Evolutionary conservation across 148 eudicot genomes (phyloP), one percentile per base, ranked within the genome.

Genomic region (Chenopodium quinoa): DNA sequence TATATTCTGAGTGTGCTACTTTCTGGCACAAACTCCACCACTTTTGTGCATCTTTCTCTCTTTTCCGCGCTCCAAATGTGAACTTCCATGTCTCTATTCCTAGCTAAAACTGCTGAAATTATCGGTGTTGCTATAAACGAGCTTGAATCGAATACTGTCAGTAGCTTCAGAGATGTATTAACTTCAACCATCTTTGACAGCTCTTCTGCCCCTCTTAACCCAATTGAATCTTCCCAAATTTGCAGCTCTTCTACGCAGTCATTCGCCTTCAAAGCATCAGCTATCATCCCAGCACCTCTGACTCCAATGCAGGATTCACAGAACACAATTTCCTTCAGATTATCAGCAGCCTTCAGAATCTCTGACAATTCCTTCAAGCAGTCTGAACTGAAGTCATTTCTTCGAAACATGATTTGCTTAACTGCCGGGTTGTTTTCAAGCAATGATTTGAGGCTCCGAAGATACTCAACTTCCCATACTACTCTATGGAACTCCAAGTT

Each of bases 181-280:
- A 82, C 92, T 85, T 95, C 98, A 54, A 95, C 92, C 94, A 92
- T 92, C 88, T 90, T 92, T 0, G 98, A 93, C 14, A 95, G 81
- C 85, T 93, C 97, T 78, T 95, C 98, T 48, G 97, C 92, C 4
- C 98, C 98, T 68, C 87, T 88, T 0, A 86, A 87, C 16, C 94
- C 92, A 32, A 95, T 93, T 0, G 94, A 91, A 84, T 93, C 97
- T 65, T 95, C 97, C 97, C 97, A 92, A 85, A 95, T 92, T 64
- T 92, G 97, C 67, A 95, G 77, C 86, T 91, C 98, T 68, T 95
- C 93, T 66, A 95, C 73, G 79, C 85, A 79, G 14, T 80, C 85
- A 85, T 93, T 95, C 82, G 88, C 86, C 86, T 86, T 92, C 14
- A 95, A 83, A 63, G 94, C 97, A 25, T 94, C 89, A 78, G 97